These are phyloP conservation scores for Cenchrus fungigraminus DNA, from an alignment of 176 grass and related monocot species.

Conservation along the genomic window DNA sequence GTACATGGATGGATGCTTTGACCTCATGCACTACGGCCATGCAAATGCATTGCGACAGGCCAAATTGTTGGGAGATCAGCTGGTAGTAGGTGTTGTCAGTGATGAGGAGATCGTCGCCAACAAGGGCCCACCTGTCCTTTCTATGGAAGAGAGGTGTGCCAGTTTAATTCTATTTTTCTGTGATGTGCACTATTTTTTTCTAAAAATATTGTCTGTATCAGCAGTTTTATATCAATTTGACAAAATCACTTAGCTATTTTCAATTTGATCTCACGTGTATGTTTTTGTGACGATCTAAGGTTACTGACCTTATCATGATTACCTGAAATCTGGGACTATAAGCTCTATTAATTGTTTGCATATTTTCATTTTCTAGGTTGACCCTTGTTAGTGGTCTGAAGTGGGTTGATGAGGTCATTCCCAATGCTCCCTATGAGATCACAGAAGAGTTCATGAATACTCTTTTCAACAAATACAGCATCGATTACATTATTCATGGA, in stretches of 20 bases:
- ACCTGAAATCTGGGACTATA: background rate
- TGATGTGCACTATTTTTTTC: background rate
- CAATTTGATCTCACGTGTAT: background rate
- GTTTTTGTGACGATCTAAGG: background rate
- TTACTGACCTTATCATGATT: background rate
- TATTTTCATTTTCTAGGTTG: constrained; percentile 53
- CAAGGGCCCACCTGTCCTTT: constrained; percentile 92
- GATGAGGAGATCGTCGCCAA: constrained; percentile 93
- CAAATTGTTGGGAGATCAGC: constrained; percentile 75
- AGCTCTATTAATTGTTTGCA: constrained; percentile 5
- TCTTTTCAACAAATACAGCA: constrained; percentile 86
- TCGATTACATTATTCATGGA: constrained; percentile 92
- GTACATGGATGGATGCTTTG: constrained; percentile 96
- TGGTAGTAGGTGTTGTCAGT: constrained; percentile 84
- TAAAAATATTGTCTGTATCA: background rate
- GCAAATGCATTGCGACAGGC: constrained; percentile 89
- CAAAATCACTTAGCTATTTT: background rate
- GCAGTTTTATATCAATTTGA: background rate
- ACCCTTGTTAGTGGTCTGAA: constrained; percentile 86
- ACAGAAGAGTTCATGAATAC: constrained; percentile 92
- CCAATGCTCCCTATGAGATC: constrained; percentile 83
- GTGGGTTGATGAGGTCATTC: constrained; percentile 92
- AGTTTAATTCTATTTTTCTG: background rate
- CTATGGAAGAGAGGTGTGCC: constrained; percentile 87
- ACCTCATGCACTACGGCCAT: constrained; percentile 91